Conservation (phyloP, 345 rosid species). For the Bretschneidera sinensis region DNA sequence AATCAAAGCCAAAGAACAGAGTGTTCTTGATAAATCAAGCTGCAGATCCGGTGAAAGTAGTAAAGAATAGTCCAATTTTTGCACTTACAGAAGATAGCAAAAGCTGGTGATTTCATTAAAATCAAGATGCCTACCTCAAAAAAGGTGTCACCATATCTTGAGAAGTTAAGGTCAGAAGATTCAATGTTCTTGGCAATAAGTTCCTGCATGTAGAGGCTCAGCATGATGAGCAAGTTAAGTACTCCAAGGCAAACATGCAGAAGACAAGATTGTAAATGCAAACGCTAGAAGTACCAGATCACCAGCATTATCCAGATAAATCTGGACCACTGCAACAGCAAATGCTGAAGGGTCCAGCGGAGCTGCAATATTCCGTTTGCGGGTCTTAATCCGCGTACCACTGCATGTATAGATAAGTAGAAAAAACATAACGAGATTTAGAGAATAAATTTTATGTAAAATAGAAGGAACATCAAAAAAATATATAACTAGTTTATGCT, state of each 20-base stretch:
- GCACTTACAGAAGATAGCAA: background rate
- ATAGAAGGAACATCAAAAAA: background rate
- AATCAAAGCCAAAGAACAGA: background rate
- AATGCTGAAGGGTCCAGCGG: constrained; percentile 98
- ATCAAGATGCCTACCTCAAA: constrained; percentile 27
- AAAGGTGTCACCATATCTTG: constrained; percentile 80
- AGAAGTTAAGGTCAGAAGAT: constrained; percentile 82
- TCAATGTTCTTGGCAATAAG: constrained; percentile 83
- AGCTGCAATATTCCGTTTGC: constrained; percentile 97
- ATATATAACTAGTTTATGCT: no score
- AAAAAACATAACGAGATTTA: background rate
- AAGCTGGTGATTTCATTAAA: constrained; percentile 3
- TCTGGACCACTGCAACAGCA: constrained; percentile 97
- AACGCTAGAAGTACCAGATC: constrained; percentile 60
- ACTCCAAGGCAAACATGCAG: background rate
- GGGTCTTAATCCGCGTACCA: constrained; percentile 99
- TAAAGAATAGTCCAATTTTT: background rate
- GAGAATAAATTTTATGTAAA: background rate
- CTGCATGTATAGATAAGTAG: constrained; percentile 30
- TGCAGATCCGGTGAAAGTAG: constrained; percentile 5
- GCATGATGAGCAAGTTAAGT: background rate
- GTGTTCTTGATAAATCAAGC: background rate
- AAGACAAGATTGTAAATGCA: background rate
- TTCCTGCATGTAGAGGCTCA: constrained; percentile 46
- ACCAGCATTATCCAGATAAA: constrained; percentile 94